phyloP scores from a whole-genome alignment of 139 green algal genomes.

The Bryopsis sp. region DNA sequence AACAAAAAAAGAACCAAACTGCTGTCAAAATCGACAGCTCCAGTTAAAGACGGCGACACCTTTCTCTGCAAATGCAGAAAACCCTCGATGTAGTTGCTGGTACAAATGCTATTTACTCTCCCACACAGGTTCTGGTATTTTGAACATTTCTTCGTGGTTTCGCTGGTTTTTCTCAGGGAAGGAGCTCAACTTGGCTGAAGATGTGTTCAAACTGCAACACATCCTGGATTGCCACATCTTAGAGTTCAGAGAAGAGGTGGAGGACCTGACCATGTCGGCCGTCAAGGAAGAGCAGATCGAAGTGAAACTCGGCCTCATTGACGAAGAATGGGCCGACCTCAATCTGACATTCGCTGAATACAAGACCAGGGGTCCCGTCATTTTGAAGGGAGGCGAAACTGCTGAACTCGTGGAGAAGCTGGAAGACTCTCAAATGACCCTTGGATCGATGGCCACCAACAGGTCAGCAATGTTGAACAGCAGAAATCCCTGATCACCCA shows the following conservation, averaged over 20 bases:
- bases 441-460: conserved; percentile 87
- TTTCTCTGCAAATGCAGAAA: too few relatives aligned
- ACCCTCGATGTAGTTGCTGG: too few relatives aligned
- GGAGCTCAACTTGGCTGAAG: conserved; percentile 72
- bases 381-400: conserved; percentile 80
- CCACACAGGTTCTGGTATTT: too few relatives aligned
- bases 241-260: conserved; percentile 62
- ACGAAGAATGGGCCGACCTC: conserved; percentile 51
- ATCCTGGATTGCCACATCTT: conserved; percentile 75
- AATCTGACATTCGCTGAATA: conserved; percentile 87
- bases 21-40: too few relatives aligned
- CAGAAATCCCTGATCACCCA: not conserved
- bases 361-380: conserved; percentile 78
- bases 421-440: conserved; percentile 90
- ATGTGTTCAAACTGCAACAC: conserved; percentile 83
- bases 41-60: too few relatives aligned
- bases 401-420: conserved; percentile 89
- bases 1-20: too few relatives aligned
- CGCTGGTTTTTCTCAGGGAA: conserved; percentile 26
- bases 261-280: conserved; percentile 70
- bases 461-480: too few relatives aligned
- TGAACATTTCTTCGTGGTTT: not conserved
- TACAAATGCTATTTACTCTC: too few relatives aligned
- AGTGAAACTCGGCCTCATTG: conserved; percentile 43
- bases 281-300: conserved; percentile 91